Evolutionary conservation across 306 rosid species (phyloP), one percentile per base, ranked within the genome.

Genomic region (Bauhinia variegata): DNA sequence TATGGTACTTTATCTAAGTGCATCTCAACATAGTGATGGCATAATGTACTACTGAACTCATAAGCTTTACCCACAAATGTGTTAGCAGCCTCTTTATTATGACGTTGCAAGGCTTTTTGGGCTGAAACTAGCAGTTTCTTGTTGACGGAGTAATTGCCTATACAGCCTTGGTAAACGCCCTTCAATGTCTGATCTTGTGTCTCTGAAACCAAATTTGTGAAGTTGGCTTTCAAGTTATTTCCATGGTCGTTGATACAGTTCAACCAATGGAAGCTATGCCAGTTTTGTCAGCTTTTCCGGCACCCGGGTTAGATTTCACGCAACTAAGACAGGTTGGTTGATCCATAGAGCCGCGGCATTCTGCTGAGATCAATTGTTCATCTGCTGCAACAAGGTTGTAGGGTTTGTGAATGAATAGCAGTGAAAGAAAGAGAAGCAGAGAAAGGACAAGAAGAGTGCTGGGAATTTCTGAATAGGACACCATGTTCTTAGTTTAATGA

Each of bases 291-390:
- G 50, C 28, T 19, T 36, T 60, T 3, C 5, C 49, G 2, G 60
- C 16, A n/a, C 10, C 11, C 14, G 8, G 11, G 5, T 15, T 12
- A 2, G 60, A 51, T 1, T 23, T 8, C 41, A 59, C 60, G 23
- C 75, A 70, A 0, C 1, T 59, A 18, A 48, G 3, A 49, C 75
- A 70, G 11, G 75, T 70, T 48, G 23, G 43, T 3, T 67, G 75
- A 30, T 67, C 19, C 7, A 59, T 43, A 0, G 75, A 70, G 15
- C 59, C 23, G 32, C 49, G 32, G 43, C 75, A 70, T 38, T 59
- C 50, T 0, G 52, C 14, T 49, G 48, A 4, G 10, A 59, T 49
- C 60, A 70, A 70, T 9, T 59, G 34, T 12, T 11, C 0, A 31
- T 70, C 67, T 48, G 75, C 67, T 17, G 12, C 19, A 9, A 12